phyloP scores from a whole-genome alignment of 2,329 filamentous ascomycete genomes.

The Ceratocystis papillata region DNA sequence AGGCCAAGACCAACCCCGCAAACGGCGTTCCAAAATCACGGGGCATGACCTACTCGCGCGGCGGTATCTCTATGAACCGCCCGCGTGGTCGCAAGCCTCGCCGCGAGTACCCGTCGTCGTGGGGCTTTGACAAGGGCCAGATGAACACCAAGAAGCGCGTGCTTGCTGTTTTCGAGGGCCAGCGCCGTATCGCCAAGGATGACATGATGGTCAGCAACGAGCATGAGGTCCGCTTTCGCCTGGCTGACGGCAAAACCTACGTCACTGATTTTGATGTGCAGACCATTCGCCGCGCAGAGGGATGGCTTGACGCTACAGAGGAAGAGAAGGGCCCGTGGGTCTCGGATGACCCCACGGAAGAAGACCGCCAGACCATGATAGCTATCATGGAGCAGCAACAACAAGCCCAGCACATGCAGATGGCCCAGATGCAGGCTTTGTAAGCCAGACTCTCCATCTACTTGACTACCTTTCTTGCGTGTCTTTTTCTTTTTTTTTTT shows the following conservation, averaged over 20 bases:
- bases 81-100: slow-evolving; percentile 73
- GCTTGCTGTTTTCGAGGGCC: slow-evolving; percentile 82
- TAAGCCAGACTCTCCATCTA: background rate
- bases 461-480: background rate
- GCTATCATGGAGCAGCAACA: slow-evolving; percentile 14
- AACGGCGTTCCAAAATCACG: slow-evolving; percentile 55
- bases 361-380: slow-evolving; percentile 48
- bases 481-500: slow-evolving; percentile 10
- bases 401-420: background rate
- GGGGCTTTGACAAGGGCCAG: slow-evolving; percentile 83
- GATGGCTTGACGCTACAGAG: slow-evolving; percentile 64
- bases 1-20: slow-evolving; percentile 45
- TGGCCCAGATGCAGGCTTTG: slow-evolving; percentile 7
- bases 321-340: slow-evolving; percentile 84
- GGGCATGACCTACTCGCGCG: slow-evolving; percentile 68
- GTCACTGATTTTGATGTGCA: slow-evolving; percentile 89
- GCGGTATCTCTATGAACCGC: slow-evolving; percentile 52
- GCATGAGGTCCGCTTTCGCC: slow-evolving; percentile 78
- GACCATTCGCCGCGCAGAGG: slow-evolving; percentile 78
- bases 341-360: slow-evolving; percentile 55
- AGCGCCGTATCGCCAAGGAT: slow-evolving; percentile 83
- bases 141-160: slow-evolving; percentile 99
- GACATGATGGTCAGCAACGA: slow-evolving; percentile 98
- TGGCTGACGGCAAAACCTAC: slow-evolving; percentile 65
- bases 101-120: slow-evolving; percentile 84